A percentile compares a stretch with the other conserved stretches of the same genome.
These are phyloP conservation scores for Botrytis deweyae DNA, from an alignment of 2,329 filamentous ascomycete species.

Conservation along the genomic window DNA sequence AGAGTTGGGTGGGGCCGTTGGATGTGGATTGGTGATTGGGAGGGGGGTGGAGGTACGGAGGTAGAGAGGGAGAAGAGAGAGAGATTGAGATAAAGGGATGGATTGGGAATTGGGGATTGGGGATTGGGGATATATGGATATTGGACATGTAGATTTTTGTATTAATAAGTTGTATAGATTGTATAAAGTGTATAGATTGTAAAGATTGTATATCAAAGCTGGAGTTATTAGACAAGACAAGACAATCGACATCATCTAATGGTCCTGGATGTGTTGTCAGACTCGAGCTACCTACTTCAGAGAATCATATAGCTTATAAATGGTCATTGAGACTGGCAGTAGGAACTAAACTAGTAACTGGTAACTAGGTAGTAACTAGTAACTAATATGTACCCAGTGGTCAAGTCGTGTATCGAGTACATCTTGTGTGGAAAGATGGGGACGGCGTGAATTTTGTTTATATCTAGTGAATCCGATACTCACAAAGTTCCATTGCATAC, in stretches of 20 bases:
- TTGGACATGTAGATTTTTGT: not conserved
- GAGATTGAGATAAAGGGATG: not conserved
- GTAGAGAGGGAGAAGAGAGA: not conserved
- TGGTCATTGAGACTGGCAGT: not conserved
- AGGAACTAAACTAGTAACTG: too few species aligned
- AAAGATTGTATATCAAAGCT: not conserved
- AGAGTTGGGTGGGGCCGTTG: not conserved
- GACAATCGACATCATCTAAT: too few species aligned
- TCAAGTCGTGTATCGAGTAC: not conserved
- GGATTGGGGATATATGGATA: too few species aligned
- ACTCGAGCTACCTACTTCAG: not conserved
- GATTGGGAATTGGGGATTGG: not conserved
- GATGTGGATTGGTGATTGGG: not conserved
- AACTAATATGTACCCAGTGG: too few species aligned
- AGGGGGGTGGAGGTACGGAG: too few species aligned
- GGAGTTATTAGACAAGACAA: not conserved
- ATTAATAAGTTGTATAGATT: not conserved
- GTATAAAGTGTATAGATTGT: not conserved
- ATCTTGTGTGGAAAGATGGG: not conserved
- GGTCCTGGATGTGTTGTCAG: not conserved
- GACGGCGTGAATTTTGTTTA: accelerated
- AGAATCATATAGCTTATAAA: not conserved
- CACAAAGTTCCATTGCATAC: not conserved
- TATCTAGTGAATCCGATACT: not conserved
- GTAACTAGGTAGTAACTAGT: too few species aligned